These are phyloP conservation scores for Melianthus villosus DNA, from an alignment of 441 rosid species.

Conservation along the genomic window DNA sequence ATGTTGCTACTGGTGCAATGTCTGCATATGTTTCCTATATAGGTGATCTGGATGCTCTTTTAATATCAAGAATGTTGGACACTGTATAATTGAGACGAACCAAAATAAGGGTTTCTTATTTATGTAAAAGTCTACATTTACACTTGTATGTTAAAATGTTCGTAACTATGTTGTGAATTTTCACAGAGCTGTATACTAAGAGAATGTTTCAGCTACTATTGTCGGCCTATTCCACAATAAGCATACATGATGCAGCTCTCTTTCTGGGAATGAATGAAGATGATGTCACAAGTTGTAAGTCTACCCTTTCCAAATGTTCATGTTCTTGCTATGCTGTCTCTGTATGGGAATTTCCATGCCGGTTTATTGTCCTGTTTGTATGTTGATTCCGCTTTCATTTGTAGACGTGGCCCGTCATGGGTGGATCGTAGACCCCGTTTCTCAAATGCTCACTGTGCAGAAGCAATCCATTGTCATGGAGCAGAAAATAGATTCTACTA, in stretches of 20 bases:
- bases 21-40: too few relatives aligned
- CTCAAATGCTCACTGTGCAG: slow-evolving; percentile 63
- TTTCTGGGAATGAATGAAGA: slow-evolving; percentile 81
- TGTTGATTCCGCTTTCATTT: neutral
- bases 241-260: slow-evolving; percentile 48
- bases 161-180: too few relatives aligned
- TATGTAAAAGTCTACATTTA: too few relatives aligned
- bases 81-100: too few relatives aligned
- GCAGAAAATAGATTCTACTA: slow-evolving; percentile 58
- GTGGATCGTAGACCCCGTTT: slow-evolving; percentile 45
- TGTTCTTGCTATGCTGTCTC: too few relatives aligned
- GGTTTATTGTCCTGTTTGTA: neutral
- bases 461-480: slow-evolving; percentile 37
- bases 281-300: slow-evolving; percentile 60
- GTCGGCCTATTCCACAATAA: slow-evolving; percentile 75
- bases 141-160: too few relatives aligned
- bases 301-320: slow-evolving; percentile 7
- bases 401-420: slow-evolving; percentile 60
- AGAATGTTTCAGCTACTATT: slow-evolving; percentile 60
- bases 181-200: slow-evolving; percentile 62
- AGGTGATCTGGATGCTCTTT: too few relatives aligned
- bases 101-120: too few relatives aligned
- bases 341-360: too few relatives aligned
- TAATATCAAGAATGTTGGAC: too few relatives aligned
- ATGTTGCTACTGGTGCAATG: too few relatives aligned